Evolutionary conservation across 257 asterid species (phyloP), one percentile per base, ranked within the genome.

Genomic region (Eustoma russellianum): DNA sequence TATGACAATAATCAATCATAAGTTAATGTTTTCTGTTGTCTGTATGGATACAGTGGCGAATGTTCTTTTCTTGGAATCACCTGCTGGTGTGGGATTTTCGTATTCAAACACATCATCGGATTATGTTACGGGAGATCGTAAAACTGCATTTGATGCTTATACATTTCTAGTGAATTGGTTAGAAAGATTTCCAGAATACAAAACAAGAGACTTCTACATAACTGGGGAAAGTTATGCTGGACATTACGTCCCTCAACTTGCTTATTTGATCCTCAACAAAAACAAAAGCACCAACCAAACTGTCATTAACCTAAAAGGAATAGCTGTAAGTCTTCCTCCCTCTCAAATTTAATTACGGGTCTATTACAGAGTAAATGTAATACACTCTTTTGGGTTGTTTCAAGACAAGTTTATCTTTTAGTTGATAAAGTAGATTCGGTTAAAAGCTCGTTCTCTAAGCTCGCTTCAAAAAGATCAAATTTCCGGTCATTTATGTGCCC

Each of bases 81-180:
- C 90, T 0, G 90, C 93, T 1, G 86, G 95, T 0, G 95, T 85
- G 14, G 95, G 93, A 55, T 85, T 82, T 60, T 85, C 93, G 3
- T 85, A 80, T 53, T 85, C 93, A 0, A 85, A 85, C 45, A 70
- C 64, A 11, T 30, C 83, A 1, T 80, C 95, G 2, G 87, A 82
- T 50, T 82, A 82, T 17, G 64, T 62, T 0, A 77, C 74, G 0
- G 85, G 89, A 5, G 93, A 86, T 56, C 53, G 44, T 33, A 41
- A 38, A 59, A 82, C 87, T 0, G 86, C 93, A 10, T 65, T 66
- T 9, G 93, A 82, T 70, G 40, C 83, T 5, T 80, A 78, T 59
- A 70, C 75, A 0, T 86, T 86, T 58, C 17, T 82, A 17, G 68
- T 80, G 1, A 82, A 78, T 63, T 86, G 95, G 95, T 24, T 86